Evolutionary conservation across 2,329 filamentous ascomycete species (phyloP).

Genomic region (Trichoderma sp.): DNA sequence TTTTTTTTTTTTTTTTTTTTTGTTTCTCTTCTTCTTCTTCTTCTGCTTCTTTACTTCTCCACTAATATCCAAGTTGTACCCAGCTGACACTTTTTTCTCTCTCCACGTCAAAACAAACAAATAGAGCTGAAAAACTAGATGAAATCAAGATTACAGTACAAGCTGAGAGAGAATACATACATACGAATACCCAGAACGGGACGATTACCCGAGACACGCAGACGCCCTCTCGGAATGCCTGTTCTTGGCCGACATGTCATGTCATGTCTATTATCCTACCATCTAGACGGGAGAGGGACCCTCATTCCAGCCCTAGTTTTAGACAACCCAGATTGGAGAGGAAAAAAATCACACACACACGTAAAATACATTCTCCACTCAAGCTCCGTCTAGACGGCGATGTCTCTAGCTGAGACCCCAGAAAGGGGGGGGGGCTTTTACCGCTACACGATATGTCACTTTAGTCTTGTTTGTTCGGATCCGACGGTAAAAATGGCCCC

Average conservation of each 20-base stretch:
- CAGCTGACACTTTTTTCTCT: background rate
- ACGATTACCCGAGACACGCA: constrained; percentile 10
- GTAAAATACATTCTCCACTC: background rate
- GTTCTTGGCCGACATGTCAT: constrained; percentile 12
- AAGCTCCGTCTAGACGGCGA: background rate
- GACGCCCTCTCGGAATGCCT: constrained; percentile 2
- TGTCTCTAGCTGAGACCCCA: background rate
- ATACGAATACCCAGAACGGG: background rate
- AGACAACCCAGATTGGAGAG: background rate
- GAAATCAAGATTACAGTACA: background rate
- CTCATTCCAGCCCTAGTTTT: constrained; percentile 13
- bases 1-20: background rate
- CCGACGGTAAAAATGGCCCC: background rate
- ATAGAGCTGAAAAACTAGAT: background rate
- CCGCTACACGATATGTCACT: background rate
- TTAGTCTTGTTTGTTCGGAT: background rate
- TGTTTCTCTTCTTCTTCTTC: background rate
- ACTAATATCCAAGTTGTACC: background rate
- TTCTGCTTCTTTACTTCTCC: background rate
- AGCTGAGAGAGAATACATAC: background rate
- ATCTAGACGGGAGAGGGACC: background rate
- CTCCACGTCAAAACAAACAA: background rate
- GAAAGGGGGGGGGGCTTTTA: background rate
- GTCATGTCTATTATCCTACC: background rate
- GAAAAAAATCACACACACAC: background rate